phyloP scores from a whole-genome alignment of 257 asterid genomes.

The Cynanchum wilfordii region DNA sequence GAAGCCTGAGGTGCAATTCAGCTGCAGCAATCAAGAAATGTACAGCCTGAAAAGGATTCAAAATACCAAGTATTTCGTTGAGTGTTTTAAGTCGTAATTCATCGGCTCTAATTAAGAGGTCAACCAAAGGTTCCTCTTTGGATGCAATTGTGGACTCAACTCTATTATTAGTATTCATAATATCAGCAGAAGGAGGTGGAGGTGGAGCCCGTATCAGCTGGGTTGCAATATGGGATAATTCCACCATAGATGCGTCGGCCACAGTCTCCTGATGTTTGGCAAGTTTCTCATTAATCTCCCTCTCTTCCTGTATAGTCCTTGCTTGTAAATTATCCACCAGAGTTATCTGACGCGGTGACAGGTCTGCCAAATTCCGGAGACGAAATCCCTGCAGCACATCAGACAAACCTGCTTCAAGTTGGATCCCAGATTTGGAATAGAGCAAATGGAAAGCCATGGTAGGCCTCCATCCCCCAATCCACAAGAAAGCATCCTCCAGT shows the following conservation, averaged over 20 bases:
- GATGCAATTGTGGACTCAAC: constrained; percentile 23
- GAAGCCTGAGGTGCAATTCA: constrained; percentile 64
- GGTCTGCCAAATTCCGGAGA: constrained; percentile 36
- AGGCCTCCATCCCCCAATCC: constrained; percentile 88
- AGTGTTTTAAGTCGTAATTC: constrained; percentile 52
- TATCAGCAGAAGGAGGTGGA: not conserved
- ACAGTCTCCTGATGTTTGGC: constrained; percentile 56
- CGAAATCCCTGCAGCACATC: constrained; percentile 39
- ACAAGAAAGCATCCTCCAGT: constrained; percentile 61
- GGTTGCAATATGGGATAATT: constrained; percentile 37
- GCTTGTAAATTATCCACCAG: constrained; percentile 40
- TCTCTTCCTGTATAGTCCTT: constrained; percentile 39
- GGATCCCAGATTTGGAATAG: constrained; percentile 57
- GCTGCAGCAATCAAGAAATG: constrained; percentile 76
- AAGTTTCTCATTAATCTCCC: constrained; percentile 40
- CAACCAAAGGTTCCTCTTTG: constrained; percentile 40
- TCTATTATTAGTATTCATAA: constrained; percentile 5
- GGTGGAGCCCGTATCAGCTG: constrained; percentile 30
- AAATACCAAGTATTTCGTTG: constrained; percentile 24
- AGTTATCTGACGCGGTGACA: constrained; percentile 32
- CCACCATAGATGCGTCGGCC: constrained; percentile 53
- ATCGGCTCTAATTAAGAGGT: constrained; percentile 44
- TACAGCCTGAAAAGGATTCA: constrained; percentile 44
- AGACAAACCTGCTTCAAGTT: constrained; percentile 43
- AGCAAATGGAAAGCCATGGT: constrained; percentile 61